Percentiles rank a stretch among this genome's conserved stretches.
phyloP scores from a whole-genome alignment of 2,329 filamentous ascomycete genomes.

The Neophaeococcomyces mojaviensis region DNA sequence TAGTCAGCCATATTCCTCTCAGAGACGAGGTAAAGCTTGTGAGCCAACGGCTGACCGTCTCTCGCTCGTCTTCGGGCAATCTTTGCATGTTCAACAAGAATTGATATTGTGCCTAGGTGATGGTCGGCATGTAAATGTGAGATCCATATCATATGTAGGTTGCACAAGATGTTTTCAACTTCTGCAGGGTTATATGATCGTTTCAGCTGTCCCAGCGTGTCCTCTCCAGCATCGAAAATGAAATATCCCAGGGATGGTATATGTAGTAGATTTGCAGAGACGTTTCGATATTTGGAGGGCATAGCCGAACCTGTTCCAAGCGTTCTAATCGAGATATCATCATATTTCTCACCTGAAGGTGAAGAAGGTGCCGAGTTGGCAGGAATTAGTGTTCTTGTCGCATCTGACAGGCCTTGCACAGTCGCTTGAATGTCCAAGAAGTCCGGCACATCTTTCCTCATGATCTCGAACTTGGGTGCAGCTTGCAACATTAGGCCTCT shows the following conservation, averaged over 20 bases:
- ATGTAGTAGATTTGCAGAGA: conserved; percentile 76
- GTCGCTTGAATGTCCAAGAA: neutral
- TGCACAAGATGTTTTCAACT: conserved; percentile 62
- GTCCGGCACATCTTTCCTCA: neutral
- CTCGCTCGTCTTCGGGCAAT: conserved; percentile 4
- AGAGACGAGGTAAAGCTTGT: conserved; percentile 57
- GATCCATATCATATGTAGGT: conserved; percentile 80
- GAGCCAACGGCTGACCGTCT: conserved; percentile 10
- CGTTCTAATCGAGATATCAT: conserved; percentile 52
- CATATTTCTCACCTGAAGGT: neutral
- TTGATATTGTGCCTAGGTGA: conserved; percentile 72
- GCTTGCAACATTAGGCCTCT: conserved; percentile 3
- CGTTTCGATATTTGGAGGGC: conserved; percentile 91
- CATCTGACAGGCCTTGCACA: conserved; percentile 1
- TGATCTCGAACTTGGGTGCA: conserved; percentile 3
- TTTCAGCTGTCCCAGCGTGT: conserved; percentile 78
- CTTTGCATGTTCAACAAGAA: conserved; percentile 57
- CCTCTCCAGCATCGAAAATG: conserved; percentile 85
- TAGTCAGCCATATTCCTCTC: conserved; percentile 65
- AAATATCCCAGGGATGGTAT: conserved; percentile 77
- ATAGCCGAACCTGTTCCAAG: conserved; percentile 85
- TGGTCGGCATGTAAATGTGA: conserved; percentile 96
- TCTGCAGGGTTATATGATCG: conserved; percentile 62
- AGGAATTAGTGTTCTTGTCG: neutral
- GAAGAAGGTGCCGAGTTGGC: too few relatives aligned